These are phyloP conservation scores for Anthracocystis panici-leucophaei DNA, from an alignment of 1,284 basidiomycete genomes.

Conservation along the genomic window DNA sequence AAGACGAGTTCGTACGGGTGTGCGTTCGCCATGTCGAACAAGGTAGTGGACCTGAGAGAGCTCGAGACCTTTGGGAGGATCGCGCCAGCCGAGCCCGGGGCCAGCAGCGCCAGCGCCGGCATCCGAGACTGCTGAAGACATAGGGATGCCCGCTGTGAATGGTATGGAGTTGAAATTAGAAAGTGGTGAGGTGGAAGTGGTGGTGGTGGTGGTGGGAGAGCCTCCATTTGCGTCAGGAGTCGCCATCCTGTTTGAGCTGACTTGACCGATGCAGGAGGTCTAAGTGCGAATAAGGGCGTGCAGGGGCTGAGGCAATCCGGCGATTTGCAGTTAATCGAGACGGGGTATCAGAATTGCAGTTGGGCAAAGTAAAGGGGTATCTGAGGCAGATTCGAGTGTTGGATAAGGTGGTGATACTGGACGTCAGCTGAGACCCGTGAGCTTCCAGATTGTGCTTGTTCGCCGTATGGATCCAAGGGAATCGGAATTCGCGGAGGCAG, in stretches of 20 bases:
- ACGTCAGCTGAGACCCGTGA: too few species aligned
- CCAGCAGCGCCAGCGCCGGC: constrained; percentile 47
- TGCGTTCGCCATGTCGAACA: constrained; percentile 66
- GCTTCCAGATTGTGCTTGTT: too few species aligned
- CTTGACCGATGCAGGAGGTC: background rate
- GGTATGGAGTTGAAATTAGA: constrained; percentile 17
- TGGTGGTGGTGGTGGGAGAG: constrained; percentile 10
- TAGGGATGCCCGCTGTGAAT: constrained; percentile 43
- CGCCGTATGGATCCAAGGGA: too few species aligned
- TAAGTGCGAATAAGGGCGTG: background rate
- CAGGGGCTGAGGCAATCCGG: too few species aligned
- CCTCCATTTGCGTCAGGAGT: background rate
- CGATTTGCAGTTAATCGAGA: too few species aligned
- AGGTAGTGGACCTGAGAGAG: constrained; percentile 64
- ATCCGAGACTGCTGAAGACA: constrained; percentile 40
- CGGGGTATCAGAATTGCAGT: too few species aligned
- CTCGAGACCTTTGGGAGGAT: constrained; percentile 53
- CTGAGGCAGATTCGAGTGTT: too few species aligned
- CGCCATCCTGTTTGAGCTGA: constrained; percentile 11
- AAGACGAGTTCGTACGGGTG: constrained; percentile 64
- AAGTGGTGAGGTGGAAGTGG: constrained; percentile 1
- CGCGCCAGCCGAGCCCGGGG: constrained; percentile 55
- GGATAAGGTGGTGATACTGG: too few species aligned
- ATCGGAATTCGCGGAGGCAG: too few species aligned
- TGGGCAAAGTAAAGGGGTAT: background rate